Percentiles rank a stretch among this genome's conserved stretches.
phyloP scores from a whole-genome alignment of 345 rosid species.

The Gossypioides kirkii region DNA sequence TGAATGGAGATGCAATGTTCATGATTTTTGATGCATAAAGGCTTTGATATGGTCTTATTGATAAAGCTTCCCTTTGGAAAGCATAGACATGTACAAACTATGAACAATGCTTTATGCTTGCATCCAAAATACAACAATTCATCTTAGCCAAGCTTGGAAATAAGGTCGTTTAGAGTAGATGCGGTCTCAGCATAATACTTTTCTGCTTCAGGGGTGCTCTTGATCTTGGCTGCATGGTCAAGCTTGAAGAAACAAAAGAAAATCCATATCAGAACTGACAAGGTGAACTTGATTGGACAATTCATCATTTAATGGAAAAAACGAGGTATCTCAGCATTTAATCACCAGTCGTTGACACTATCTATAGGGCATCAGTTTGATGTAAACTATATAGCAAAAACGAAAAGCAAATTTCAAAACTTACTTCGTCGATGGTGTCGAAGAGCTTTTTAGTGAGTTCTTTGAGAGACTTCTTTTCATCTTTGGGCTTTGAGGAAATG shows the following conservation, averaged over 20 bases:
- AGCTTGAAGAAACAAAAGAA: slow-evolving; percentile 31
- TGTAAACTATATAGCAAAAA: neutral
- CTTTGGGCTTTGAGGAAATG: slow-evolving; percentile 67
- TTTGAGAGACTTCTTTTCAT: slow-evolving; percentile 62
- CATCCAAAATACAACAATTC: slow-evolving; percentile 16
- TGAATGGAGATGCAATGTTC: too few species aligned
- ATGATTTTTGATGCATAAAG: too few species aligned
- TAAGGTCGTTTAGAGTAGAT: slow-evolving; percentile 68
- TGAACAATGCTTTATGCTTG: neutral
- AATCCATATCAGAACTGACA: neutral
- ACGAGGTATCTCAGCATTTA: too few species aligned
- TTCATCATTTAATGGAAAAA: too few species aligned
- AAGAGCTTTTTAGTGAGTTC: slow-evolving; percentile 74
- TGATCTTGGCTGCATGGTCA: slow-evolving; percentile 87
- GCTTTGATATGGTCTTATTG: too few species aligned
- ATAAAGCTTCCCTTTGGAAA: slow-evolving; percentile 10
- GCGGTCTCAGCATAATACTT: slow-evolving; percentile 75
- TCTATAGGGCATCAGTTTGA: neutral
- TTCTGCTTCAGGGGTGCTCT: slow-evolving; percentile 79
- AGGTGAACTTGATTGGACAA: too few species aligned
- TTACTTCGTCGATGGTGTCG: slow-evolving; percentile 52
- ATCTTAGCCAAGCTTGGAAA: slow-evolving; percentile 76
- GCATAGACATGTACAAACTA: slow-evolving; percentile 3
- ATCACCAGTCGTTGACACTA: too few species aligned
- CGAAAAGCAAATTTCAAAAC: neutral